Percentiles rank a stretch among this genome's conserved stretches.
phyloP scores from a whole-genome alignment of 495 filamentous ascomycete species.

The Neurospora sp. region DNA sequence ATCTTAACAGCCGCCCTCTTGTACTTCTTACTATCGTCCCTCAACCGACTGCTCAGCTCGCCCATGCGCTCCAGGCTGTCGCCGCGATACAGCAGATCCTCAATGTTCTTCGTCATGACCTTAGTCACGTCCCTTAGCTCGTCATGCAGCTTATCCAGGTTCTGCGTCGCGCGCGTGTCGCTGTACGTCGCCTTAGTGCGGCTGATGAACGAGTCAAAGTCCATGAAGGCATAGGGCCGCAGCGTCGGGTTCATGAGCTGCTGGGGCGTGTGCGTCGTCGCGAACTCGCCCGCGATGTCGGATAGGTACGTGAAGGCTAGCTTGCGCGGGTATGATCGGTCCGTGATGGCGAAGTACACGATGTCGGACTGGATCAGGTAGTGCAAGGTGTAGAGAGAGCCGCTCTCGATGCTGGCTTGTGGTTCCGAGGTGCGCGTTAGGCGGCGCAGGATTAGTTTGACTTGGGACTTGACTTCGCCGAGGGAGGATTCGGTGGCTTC shows the following conservation, averaged over 20 bases:
- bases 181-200: conserved; percentile 91
- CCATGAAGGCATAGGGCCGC: conserved; percentile 90
- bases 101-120: conserved; percentile 99
- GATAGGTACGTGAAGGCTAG: conserved; percentile 97
- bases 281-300: conserved; percentile 85
- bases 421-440: conserved; percentile 79
- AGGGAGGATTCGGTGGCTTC: conserved; percentile 61
- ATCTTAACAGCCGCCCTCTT: conserved; percentile 85
- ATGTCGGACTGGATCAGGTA: conserved; percentile 76
- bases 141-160: conserved; percentile 84
- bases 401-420: conserved; percentile 83
- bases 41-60: conserved; percentile 73
- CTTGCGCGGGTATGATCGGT: conserved; percentile 90
- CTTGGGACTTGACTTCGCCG: conserved; percentile 77
- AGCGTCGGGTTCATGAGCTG: conserved; percentile 65
- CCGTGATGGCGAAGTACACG: conserved; percentile 87
- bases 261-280: conserved; percentile 62
- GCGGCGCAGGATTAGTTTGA: conserved; percentile 79
- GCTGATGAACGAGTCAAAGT: conserved; percentile 95
- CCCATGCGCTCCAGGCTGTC: conserved; percentile 96
- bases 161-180: conserved; percentile 76
- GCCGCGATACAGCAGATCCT: conserved; percentile 90
- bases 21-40: conserved; percentile 93
- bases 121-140: conserved; percentile 96
- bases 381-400: conserved; percentile 66